Conservation (phyloP, 2,329 filamentous ascomycete genomes). For the Microcyclosporella mali region DNA sequence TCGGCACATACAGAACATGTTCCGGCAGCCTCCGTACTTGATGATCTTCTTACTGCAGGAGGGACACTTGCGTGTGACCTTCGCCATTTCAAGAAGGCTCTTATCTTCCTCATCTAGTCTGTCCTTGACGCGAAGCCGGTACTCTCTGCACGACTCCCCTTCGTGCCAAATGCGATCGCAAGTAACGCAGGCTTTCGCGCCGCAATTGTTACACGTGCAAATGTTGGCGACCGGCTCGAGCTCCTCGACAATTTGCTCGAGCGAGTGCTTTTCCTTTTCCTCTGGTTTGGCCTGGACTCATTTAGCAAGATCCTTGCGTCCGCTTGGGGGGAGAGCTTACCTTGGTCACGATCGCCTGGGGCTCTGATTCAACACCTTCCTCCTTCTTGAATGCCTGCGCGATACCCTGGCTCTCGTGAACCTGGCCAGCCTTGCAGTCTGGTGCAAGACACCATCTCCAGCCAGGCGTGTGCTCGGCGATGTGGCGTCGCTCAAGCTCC, state of each 20-base stretch:
- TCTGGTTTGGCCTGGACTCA: neutral
- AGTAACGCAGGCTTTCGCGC: constrained; percentile 24
- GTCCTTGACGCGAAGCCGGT: constrained; percentile 22
- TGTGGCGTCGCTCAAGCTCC: constrained; percentile 19
- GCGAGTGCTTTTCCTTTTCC: neutral
- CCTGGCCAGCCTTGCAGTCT: constrained; percentile 48
- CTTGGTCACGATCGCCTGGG: neutral
- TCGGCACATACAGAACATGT: constrained; percentile 25
- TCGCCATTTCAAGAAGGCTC: constrained; percentile 15
- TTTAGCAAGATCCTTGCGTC: neutral
- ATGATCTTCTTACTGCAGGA: constrained; percentile 25
- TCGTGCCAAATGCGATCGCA: constrained; percentile 30
- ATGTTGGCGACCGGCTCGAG: constrained; percentile 19
- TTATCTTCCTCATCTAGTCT: constrained; percentile 28
- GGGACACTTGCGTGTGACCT: constrained; percentile 26
- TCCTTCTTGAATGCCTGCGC: neutral
- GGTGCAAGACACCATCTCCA: constrained; percentile 50
- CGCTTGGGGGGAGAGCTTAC: constrained; percentile 6
- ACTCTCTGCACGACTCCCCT: constrained; percentile 31
- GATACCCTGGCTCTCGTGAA: constrained; percentile 25
- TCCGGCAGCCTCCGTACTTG: constrained; percentile 29
- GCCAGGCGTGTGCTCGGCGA: constrained; percentile 26
- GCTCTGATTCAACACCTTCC: constrained; percentile 1
- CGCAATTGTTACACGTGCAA: constrained; percentile 26
- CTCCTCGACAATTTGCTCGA: neutral